These are phyloP conservation scores for Iodosphaeria phyllophila DNA, from an alignment of 2,329 filamentous ascomycete genomes.

Conservation along the genomic window DNA sequence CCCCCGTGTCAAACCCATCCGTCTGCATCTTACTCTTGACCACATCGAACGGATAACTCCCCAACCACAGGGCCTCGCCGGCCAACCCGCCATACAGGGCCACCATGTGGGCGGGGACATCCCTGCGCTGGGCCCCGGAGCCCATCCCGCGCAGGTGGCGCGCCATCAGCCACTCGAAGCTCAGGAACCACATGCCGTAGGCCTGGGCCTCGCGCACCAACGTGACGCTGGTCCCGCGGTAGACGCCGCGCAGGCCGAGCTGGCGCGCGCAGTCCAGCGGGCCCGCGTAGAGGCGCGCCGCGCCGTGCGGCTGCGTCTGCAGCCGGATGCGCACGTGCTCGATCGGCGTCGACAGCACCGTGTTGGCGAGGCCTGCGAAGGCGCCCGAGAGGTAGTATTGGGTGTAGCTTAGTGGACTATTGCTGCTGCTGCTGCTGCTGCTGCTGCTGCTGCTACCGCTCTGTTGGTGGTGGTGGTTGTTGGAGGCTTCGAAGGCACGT, in stretches of 20 bases:
- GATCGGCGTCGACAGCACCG: conserved; percentile 72
- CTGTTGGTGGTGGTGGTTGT: too few relatives aligned
- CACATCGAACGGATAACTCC: conserved; percentile 90
- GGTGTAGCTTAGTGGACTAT: conserved; percentile 44
- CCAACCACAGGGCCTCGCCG: conserved; percentile 84
- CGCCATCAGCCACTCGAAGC: conserved; percentile 96
- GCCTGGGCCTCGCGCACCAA: conserved; percentile 78
- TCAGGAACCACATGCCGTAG: conserved; percentile 88
- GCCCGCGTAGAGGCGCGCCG: conserved; percentile 57
- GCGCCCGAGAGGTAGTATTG: conserved; percentile 87
- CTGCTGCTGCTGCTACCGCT: too few relatives aligned
- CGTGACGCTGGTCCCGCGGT: conserved; percentile 76
- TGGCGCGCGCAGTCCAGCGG: conserved; percentile 78
- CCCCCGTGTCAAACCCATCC: conserved; percentile 58
- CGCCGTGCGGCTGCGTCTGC: conserved; percentile 88
- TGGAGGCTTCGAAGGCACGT: conserved; percentile 64
- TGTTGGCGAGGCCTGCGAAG: conserved; percentile 84
- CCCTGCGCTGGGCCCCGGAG: conserved; percentile 55
- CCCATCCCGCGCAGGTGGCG: conserved; percentile 62
- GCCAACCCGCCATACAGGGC: conserved; percentile 85
- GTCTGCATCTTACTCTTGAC: conserved; percentile 99
- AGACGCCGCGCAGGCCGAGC: conserved; percentile 55
- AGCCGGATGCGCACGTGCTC: conserved; percentile 93
- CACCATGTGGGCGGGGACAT: conserved; percentile 70
- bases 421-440: too few relatives aligned